These are phyloP conservation scores for Ogataea pilisensis DNA, from an alignment of 805 yeast genomes.

Conservation along the genomic window DNA sequence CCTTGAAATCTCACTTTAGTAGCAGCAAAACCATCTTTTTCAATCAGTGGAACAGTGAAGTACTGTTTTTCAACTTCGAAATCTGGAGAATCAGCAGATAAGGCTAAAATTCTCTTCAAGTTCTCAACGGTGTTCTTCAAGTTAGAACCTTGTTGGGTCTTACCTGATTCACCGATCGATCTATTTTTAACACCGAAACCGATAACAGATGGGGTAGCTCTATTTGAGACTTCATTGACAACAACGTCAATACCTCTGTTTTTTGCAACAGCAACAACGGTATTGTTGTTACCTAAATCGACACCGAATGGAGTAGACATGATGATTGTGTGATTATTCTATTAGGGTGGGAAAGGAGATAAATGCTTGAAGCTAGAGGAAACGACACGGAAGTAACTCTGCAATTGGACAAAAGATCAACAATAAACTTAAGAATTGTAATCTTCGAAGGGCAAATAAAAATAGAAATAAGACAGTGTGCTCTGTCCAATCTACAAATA, in stretches of 20 bases:
- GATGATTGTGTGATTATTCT: slow-evolving; percentile 6
- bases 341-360: neutral
- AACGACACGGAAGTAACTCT: too few species aligned
- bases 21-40: slow-evolving; percentile 71
- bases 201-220: slow-evolving; percentile 84
- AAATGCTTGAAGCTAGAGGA: neutral
- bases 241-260: slow-evolving; percentile 98
- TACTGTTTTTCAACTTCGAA: slow-evolving; percentile 68
- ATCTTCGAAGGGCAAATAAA: neutral
- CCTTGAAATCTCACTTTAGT: slow-evolving; percentile 84
- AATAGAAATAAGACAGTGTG: too few species aligned
- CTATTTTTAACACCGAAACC: slow-evolving; percentile 91
- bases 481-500: too few species aligned
- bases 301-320: slow-evolving; percentile 97
- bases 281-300: slow-evolving; percentile 93
- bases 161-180: slow-evolving; percentile 92
- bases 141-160: slow-evolving; percentile 94
- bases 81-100: slow-evolving; percentile 71
- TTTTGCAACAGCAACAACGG: slow-evolving; percentile 94
- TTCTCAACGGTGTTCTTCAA: slow-evolving; percentile 94
- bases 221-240: slow-evolving; percentile 97
- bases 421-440: too few species aligned
- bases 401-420: too few species aligned
- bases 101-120: slow-evolving; percentile 88
- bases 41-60: slow-evolving; percentile 68